phyloP scores from a whole-genome alignment of 176 grass and related monocot species.

The Poa pratensis region DNA sequence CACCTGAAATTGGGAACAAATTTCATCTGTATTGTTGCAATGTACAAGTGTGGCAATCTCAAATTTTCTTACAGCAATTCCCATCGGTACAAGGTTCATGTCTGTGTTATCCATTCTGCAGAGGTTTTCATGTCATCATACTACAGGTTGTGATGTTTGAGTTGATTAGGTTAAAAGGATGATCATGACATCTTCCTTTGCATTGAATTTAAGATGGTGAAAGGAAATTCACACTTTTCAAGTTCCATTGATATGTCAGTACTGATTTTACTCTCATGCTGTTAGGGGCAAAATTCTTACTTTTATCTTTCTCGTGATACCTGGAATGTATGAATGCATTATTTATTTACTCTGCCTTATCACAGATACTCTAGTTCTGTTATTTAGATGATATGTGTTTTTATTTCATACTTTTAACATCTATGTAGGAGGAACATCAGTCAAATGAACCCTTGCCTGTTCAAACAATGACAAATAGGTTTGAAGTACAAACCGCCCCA shows the following conservation, averaged over 20 bases:
- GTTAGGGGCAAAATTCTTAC: neutral
- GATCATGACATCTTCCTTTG: neutral
- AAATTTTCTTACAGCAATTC: neutral
- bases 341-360: neutral
- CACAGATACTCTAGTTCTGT: neutral
- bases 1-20: neutral
- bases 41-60: conserved; percentile 2
- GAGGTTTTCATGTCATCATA: neutral
- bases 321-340: neutral
- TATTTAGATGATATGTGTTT: neutral
- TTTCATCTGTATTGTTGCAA: neutral
- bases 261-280: neutral
- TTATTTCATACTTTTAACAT: neutral
- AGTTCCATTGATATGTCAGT: too few relatives aligned
- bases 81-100: neutral
- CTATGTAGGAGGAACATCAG: conserved; percentile 43
- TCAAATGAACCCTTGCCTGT: neutral
- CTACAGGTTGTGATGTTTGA: neutral
- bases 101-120: neutral
- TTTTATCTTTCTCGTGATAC: neutral
- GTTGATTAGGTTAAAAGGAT: neutral
- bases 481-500: conserved; percentile 84
- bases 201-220: neutral
- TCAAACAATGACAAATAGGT: conserved; percentile 25
- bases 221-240: neutral